Evolutionary conservation across 2,329 filamentous ascomycete species (phyloP).

Genomic region (Corniculantispora saksenae): DNA sequence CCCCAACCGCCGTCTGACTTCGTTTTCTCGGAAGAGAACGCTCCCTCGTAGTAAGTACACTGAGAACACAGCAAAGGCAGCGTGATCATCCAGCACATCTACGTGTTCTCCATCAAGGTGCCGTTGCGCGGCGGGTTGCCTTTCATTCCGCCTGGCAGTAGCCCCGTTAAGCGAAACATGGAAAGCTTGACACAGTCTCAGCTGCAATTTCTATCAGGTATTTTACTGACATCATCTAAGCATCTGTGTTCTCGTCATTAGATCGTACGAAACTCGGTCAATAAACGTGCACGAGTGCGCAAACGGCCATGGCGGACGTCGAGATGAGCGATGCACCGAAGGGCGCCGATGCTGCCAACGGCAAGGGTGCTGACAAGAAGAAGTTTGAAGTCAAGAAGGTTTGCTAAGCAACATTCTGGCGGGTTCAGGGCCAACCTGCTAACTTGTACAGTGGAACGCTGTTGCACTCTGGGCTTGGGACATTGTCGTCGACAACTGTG

Average conservation of each 20-base stretch:
- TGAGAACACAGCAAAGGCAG: not conserved
- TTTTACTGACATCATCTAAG: not conserved
- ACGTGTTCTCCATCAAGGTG: slow-evolving; percentile 13
- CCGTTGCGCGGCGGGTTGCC: not conserved
- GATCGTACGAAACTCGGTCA: not conserved
- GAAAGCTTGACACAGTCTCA: not conserved
- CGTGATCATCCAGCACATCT: not conserved
- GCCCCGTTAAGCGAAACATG: not conserved
- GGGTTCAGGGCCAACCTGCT: slow-evolving; percentile 14
- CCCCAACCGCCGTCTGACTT: not conserved
- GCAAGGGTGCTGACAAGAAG: slow-evolving; percentile 73
- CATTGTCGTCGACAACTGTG: slow-evolving; percentile 98
- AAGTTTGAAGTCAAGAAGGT: slow-evolving; percentile 99
- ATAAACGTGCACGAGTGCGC: not conserved
- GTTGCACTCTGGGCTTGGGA: slow-evolving; percentile 99
- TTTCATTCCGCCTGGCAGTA: not conserved
- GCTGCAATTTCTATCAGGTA: not conserved
- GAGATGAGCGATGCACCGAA: slow-evolving; percentile 89
- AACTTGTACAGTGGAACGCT: slow-evolving; percentile 79
- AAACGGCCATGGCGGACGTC: slow-evolving; percentile 77
- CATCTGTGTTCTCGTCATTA: not conserved
- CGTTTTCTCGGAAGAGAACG: not conserved
- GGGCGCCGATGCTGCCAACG: slow-evolving; percentile 48
- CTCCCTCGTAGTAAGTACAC: not conserved
- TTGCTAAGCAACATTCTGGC: slow-evolving; percentile 24